Evolutionary conservation across 306 rosid species (phyloP).

Genomic region (Boehmeria nivea): DNA sequence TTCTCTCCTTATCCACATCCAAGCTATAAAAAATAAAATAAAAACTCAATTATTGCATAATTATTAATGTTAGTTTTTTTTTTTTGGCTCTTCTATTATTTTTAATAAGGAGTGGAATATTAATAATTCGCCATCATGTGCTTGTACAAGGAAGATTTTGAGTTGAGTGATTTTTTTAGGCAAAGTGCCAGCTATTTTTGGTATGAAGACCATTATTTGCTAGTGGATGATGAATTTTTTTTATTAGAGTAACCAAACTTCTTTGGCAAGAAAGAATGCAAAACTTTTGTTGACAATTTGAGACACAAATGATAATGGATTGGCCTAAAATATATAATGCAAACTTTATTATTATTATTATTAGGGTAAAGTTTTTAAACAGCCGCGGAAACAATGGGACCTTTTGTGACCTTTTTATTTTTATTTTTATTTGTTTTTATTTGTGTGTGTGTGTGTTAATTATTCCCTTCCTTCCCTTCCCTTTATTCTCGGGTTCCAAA

Average conservation of each 20-base stretch:
- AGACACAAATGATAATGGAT: background rate
- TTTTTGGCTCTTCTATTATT: background rate
- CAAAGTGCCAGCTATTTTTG: background rate
- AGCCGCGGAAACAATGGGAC: background rate
- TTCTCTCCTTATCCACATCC: background rate
- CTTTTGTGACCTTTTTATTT: conserved; percentile 2
- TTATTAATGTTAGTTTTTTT: background rate
- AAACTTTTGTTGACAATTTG: background rate
- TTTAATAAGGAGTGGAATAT: background rate
- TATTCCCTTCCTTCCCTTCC: background rate
- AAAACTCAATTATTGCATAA: background rate
- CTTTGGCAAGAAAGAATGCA: too few relatives aligned
- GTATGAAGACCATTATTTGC: background rate
- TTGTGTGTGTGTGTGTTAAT: too few relatives aligned
- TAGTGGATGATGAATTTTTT: too few relatives aligned
- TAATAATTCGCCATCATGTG: background rate
- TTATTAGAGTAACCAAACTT: too few relatives aligned
- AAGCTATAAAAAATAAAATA: background rate
- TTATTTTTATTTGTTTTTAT: too few relatives aligned
- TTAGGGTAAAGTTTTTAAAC: background rate
- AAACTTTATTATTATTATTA: background rate
- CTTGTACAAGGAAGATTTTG: background rate
- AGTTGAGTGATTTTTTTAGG: background rate
- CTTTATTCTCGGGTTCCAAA: background rate
- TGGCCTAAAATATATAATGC: background rate